Base-by-base conservation (phyloP, 768 basidiomycete species). In the Collybia sp. region DNA sequence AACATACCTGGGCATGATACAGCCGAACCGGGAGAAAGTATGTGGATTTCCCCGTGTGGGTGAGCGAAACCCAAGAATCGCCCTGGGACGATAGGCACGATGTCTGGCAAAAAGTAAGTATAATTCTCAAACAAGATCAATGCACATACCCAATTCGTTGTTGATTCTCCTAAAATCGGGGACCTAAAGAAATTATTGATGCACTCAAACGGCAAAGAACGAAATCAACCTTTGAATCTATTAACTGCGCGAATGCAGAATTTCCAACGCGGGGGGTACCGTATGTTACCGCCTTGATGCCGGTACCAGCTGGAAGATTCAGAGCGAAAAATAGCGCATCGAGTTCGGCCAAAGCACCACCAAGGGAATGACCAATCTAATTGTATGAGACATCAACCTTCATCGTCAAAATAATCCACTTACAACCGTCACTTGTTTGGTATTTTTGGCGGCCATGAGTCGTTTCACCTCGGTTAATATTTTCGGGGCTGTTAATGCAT, bases 51-150 rank as follows among this genome's bases (percentile, higher is more conserved):
- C 15, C 78, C 78, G n/a, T 69, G 60, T 1, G 74, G 72, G 43
- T 80, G 78, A 33, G 60, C 50, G 60, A 72, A 84, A 42, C 75
- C 76, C 48, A 81, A 55, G 46, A 62, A 65, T 15, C 69, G 64
- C 2, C 70, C 74, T 6, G 82, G 82, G 6, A 83, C 67, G 47
- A 77, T 82, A 17, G 83, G 82, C 36, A 84, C 63, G 20, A 69
- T 47, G 53, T 79, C 73, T 67, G 47, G 36, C 46, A 47, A 45
- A 30, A 32, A 46, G 33, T 30, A 42, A 35, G 20, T 15, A 32
- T 38, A 42, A 31, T 10, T n/a, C 6, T 13, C 3, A 37, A 37
- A 18, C 10, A 10, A 20, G 10, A 10, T 43, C 15, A 6, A 5
- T n/a, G 6, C 34, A 19, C 36, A 40, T 32, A 51, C 66, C 69